Conservation (phyloP, 352 stramenopile species). For the Phytophthora aleatoria region DNA sequence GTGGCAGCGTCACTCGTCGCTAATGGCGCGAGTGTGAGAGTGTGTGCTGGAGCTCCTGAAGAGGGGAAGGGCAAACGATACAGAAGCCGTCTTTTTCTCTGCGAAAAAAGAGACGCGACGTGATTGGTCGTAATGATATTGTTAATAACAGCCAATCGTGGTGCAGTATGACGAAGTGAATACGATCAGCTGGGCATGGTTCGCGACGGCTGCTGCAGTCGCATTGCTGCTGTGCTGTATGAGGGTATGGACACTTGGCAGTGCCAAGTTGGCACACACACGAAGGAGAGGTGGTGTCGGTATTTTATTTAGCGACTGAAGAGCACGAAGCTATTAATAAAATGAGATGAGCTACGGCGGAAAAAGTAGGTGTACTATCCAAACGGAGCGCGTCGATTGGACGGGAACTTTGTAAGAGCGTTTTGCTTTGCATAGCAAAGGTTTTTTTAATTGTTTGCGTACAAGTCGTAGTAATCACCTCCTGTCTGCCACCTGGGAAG, state of each 20-base stretch:
- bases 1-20: slow-evolving; percentile 33
- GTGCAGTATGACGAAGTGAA: slow-evolving; percentile 3
- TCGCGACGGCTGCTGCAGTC: neutral
- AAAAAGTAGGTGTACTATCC: no score
- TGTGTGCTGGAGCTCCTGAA: slow-evolving; percentile 27
- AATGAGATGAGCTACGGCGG: no score
- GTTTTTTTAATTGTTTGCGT: neutral
- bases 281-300: neutral
- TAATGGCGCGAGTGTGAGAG: slow-evolving; percentile 29
- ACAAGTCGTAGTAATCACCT: no score
- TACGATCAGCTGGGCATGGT: neutral
- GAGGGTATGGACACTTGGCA: no score
- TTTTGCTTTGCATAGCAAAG: no score
- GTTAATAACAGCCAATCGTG: slow-evolving; percentile 13
- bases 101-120: slow-evolving; percentile 23
- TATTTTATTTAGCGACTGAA: neutral
- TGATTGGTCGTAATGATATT: slow-evolving; percentile 21
- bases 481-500: neutral
- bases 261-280: no score
- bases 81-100: slow-evolving; percentile 30
- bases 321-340: no score
- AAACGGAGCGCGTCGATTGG: no score
- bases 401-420: neutral
- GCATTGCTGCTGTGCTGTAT: neutral
- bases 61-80: slow-evolving; percentile 27